These are phyloP conservation scores for Neoboletus brunneissimus DNA, from an alignment of 768 basidiomycete genomes.

Conservation along the genomic window DNA sequence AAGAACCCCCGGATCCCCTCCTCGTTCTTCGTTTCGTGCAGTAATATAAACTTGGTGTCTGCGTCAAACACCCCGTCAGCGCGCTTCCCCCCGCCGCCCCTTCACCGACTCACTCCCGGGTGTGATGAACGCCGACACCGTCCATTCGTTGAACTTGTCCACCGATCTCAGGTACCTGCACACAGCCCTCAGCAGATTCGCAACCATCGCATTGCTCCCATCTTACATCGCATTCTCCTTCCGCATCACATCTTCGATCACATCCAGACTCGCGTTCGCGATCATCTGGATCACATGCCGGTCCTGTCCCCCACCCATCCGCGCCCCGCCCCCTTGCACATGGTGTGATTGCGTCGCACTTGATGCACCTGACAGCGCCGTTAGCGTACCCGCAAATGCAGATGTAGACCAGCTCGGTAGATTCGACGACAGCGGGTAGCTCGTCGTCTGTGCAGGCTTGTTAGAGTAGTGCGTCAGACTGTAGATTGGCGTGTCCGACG, in stretches of 20 bases:
- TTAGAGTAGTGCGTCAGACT: conserved; percentile 79
- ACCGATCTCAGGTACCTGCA: conserved; percentile 90
- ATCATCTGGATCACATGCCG: conserved; percentile 99
- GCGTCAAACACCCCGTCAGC: conserved; percentile 9
- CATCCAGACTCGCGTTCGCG: conserved; percentile 93
- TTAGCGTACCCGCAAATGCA: conserved; percentile 86
- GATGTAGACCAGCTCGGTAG: conserved; percentile 89
- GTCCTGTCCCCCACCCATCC: conserved; percentile 80
- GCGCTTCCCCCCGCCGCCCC: not conserved
- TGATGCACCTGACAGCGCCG: conserved; percentile 81
- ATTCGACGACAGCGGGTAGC: conserved; percentile 76
- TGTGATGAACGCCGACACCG: conserved; percentile 92
- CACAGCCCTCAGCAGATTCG: conserved; percentile 19
- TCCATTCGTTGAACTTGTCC: conserved; percentile 99
- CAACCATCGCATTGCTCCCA: conserved; percentile 1
- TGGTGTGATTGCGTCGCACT: conserved; percentile 63
- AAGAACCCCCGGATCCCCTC: conserved; percentile 94
- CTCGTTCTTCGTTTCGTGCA: conserved; percentile 96
- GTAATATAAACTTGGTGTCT: conserved; percentile 94
- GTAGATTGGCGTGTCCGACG: conserved; percentile 85
- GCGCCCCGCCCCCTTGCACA: conserved; percentile 57
- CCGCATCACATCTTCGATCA: conserved; percentile 89
- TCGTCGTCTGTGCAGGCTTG: conserved; percentile 57
- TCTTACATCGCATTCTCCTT: conserved; percentile 77
- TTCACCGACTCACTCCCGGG: conserved; percentile 71